Conservation (phyloP, 2,329 filamentous ascomycete genomes). For the Dothistroma pini region DNA sequence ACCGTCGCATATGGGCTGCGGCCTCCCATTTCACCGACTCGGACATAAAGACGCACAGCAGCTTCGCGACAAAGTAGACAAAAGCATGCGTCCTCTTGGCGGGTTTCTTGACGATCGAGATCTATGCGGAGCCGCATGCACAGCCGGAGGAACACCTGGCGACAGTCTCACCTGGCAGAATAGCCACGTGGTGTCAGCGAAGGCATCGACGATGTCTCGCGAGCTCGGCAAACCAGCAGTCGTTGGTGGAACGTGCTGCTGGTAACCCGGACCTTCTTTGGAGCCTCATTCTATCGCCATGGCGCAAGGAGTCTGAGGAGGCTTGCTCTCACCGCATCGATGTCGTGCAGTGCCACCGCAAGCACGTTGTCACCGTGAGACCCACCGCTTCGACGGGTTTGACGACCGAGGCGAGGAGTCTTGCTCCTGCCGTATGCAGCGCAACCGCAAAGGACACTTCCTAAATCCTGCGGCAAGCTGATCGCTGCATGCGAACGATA, state of each 20-base stretch:
- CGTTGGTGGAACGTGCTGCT: background rate
- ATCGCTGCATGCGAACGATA: background rate
- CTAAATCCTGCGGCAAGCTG: background rate
- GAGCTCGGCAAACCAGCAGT: background rate
- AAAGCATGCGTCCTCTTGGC: no score
- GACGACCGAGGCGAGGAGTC: background rate
- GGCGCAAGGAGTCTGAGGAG: background rate
- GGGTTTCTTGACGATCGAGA: no score
- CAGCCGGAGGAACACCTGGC: no score
- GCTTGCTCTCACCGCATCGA: background rate
- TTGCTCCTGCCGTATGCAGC: background rate
- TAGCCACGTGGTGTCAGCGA: background rate
- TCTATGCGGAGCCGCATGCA: no score
- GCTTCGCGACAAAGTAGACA: no score
- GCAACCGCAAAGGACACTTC: background rate
- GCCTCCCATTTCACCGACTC: no score
- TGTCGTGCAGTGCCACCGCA: background rate
- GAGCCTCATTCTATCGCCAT: background rate
- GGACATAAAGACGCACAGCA: no score
- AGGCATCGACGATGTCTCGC: background rate
- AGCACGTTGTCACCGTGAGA: background rate
- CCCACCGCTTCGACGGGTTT: background rate
- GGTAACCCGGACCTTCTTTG: background rate
- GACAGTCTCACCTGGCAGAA: background rate
- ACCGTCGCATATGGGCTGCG: no score